Base-by-base conservation (phyloP, 345 rosid genomes). In the Boechera stricta region DNA sequence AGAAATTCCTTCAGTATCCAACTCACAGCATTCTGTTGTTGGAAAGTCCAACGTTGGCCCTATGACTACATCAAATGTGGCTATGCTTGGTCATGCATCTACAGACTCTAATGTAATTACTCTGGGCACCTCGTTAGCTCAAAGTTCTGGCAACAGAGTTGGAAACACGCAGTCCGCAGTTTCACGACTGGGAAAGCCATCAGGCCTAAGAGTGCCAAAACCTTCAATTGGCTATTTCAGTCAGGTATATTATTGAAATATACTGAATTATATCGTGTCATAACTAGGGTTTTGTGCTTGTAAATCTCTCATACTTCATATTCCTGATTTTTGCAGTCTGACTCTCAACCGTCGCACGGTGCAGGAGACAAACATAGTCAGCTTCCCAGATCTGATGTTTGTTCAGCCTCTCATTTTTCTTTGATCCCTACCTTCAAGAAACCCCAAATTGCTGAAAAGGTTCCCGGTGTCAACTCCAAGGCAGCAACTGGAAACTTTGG, bases 171-270 rank as follows among this genome's bases (percentile, higher is more conserved):
- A 63, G 75, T 9, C 29, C 55, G 53, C 80, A 67, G 81, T 80
- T 69, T 63, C 77, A 10, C 88, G 60, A 80, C 42, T 54, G 33
- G 83, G 83, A 60, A 90, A 90, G 78, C 87, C 94, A 76, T 88
- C 98, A 62, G 94, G 99, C 67, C 85, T 94, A 82, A 87, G 97
- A 82, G 82, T 75, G 89, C 99, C 98, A 60, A 89, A 93, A 38
- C 98, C 99, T 54, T 92, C 99, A 61, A 64, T 92, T 73, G 86
- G 97, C 70, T 92, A 89, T 78, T 95, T 95, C 85, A 66, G 75
- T 74, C 87, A 87, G 97, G 99, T 95, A 77, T 48, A 69, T 69
- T 52, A 45, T 52, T 36, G 8, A 44, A 44, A 32, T 61, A 45
- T 41, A 54, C 41, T 45, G 66, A 45, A 63, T 35, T 70, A 51